Conservation (phyloP, 441 rosid species). For the Eutrema salsugineum region DNA sequence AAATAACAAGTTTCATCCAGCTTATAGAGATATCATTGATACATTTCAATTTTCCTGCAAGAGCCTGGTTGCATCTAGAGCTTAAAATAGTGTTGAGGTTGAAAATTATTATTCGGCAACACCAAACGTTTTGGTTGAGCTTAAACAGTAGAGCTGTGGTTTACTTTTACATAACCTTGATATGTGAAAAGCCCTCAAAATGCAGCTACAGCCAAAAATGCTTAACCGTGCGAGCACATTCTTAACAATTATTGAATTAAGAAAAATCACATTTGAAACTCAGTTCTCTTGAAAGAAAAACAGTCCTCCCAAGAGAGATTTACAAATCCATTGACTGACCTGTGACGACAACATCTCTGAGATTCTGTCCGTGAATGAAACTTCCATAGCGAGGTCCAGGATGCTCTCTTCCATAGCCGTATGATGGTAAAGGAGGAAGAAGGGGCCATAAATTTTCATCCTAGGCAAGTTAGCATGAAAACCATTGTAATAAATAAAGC, state of each 20-base stretch:
- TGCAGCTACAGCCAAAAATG: background rate
- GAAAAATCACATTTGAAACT: background rate
- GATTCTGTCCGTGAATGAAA: constrained; percentile 93
- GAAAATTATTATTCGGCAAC: background rate
- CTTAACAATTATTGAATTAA: background rate
- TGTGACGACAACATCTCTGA: constrained; percentile 81
- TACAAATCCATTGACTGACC: constrained; percentile 39
- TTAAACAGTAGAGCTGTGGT: background rate
- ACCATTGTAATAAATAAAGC: background rate
- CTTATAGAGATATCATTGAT: background rate
- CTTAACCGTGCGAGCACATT: background rate
- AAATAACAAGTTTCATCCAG: background rate
- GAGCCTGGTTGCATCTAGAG: no score
- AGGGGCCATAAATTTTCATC: constrained; percentile 83
- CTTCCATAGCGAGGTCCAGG: constrained; percentile 91
- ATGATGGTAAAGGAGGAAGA: constrained; percentile 93
- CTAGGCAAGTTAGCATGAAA: constrained; percentile 28
- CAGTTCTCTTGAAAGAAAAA: background rate
- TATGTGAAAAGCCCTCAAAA: background rate
- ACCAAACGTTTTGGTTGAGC: background rate
- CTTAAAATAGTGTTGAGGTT: background rate
- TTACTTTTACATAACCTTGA: background rate
- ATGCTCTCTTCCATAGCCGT: constrained; percentile 92
- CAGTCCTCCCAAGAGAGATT: background rate
- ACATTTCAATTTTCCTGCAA: no score